Base-by-base conservation (phyloP, 331 rosid species). In the Arachis monticola region DNA sequence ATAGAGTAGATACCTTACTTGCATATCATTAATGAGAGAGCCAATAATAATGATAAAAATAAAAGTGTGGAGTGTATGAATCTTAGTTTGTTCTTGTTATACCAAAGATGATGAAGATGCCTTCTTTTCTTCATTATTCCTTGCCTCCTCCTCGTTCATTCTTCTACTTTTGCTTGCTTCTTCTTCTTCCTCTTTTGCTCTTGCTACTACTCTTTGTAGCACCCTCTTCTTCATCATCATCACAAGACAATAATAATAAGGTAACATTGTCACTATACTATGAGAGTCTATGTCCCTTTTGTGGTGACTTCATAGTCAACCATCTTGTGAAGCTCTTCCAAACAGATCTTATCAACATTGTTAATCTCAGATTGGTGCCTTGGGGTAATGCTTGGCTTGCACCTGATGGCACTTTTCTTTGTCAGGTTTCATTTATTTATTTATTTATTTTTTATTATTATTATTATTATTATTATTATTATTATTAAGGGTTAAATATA, bases 301-400 rank as follows among this genome's bases (percentile, higher is more conserved):
- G 98, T 79, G 97, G 90, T 2, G 88, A 94, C 42, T 94, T 94
- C 89, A 82, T 90, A 50, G 96, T 86, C 27, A 90, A 92, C 65
- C 87, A 82, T 77, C 74, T 94, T 35, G 89, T 70, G 67, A 83
- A 71, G 74, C 60, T 91, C 84, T 94, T 94, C 81, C 82, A 86
- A 81, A 91, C 85, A 5, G 95, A 82, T 4, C 92, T 94, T 2
- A 85, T 87, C 85, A 81, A 91, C 80, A 41, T 83, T 80, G 85
- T 91, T 12, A 65, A 89, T 74, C 97, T 94, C 82, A 85, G 93
- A 58, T 6, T 94, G 95, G 27, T 87, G 31, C 98, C 98, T 14
- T 94, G 98, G 97, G 98, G 98, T 11, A 94, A 94, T 11, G 88
- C 98, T 64, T 71, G 81, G 87, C 66, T 85, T 81, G 58, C 85